These are phyloP conservation scores for Aspergillus amoenus DNA, from an alignment of 2,329 filamentous ascomycete genomes.

Conservation along the genomic window DNA sequence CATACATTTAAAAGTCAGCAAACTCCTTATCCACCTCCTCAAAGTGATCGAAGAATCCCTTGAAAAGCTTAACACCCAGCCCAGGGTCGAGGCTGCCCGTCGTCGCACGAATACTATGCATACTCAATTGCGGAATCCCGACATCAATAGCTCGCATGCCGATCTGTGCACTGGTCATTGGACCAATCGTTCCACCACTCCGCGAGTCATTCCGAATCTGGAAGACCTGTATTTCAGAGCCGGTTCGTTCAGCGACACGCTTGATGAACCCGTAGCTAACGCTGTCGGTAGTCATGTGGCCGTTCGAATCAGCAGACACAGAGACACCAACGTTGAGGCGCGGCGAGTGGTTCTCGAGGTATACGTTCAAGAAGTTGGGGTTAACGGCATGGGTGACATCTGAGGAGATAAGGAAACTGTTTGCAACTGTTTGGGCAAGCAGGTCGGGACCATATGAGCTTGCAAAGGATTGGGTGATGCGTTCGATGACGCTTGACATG, in stretches of 20 bases:
- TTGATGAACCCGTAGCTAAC: constrained; percentile 79
- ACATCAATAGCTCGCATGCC: constrained; percentile 83
- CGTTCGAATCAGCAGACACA: constrained; percentile 80
- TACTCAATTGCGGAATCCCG: constrained; percentile 86
- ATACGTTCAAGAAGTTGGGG: constrained; percentile 84
- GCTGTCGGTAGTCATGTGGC: constrained; percentile 93
- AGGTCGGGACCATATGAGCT: constrained; percentile 52
- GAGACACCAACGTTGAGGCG: constrained; percentile 84
- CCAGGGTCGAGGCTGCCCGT: constrained; percentile 84
- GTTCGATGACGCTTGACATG: constrained; percentile 75
- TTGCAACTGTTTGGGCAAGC: constrained; percentile 79
- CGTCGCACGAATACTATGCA: constrained; percentile 90
- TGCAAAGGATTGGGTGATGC: constrained; percentile 67
- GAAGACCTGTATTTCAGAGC: constrained; percentile 76
- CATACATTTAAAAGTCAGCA: constrained; percentile 33
- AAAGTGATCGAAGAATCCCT: constrained; percentile 83
- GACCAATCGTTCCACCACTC: constrained; percentile 91
- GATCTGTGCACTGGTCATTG: constrained; percentile 77
- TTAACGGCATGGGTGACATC: constrained; percentile 94
- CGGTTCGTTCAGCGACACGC: constrained; percentile 72
- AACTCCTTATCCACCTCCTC: constrained; percentile 84
- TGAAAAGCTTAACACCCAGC: constrained; percentile 82
- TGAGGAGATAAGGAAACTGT: constrained; percentile 86
- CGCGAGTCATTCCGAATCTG: constrained; percentile 92
- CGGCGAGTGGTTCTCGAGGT: constrained; percentile 82